Base-by-base conservation (phyloP, 192 early-diverging fungal genomes). In the Piromyces sp. region DNA sequence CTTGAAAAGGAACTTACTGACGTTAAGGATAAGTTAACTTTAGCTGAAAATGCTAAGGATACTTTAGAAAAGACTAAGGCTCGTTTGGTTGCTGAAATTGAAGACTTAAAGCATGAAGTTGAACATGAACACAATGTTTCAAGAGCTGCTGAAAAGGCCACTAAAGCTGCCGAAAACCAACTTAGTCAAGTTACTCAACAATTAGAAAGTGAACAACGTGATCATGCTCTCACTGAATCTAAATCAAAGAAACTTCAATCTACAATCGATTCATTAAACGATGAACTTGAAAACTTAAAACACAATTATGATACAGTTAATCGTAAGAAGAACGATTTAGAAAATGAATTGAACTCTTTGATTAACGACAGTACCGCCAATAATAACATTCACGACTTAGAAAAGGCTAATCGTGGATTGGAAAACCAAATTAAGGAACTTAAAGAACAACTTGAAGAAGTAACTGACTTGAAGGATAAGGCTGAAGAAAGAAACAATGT, bases 81-180 rank as follows among this genome's bases (percentile, higher is more conserved):
- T 0, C 87, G 92, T 12, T 86, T 95, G 12, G 88, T 87, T 2
- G 82, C 91, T 42, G 95, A 95, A 83, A 88, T 93, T 16, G 93
- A 95, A 85, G 94, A 96, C 80, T 84, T 94, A 33, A 87, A 89
- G 22, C 87, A 91, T 80, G 93, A 94, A 83, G 84, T 88, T 36
- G 94, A 96, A 84, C 90, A 93, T 30, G 93, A 94, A 82, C 94
- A 95, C 85, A 89, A 89, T 82, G 83, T 88, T 11, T 85, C 94
- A 80, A 87, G 93, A 81, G 91, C 90, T 80, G 87, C 94, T 51
- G 91, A 92, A 84, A 87, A 88, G 17, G 51, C 51, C 4, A 68
- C 51, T n/a, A 68, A 68, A 26, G 17, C 16, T n/a, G 51, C 51
- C n/a, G 51, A 68, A n/a, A 68, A 11, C 9, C 51, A 68, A 68